Base-by-base conservation (phyloP, 2,329 filamentous ascomycete genomes). In the Microcyclospora pomicola region DNA sequence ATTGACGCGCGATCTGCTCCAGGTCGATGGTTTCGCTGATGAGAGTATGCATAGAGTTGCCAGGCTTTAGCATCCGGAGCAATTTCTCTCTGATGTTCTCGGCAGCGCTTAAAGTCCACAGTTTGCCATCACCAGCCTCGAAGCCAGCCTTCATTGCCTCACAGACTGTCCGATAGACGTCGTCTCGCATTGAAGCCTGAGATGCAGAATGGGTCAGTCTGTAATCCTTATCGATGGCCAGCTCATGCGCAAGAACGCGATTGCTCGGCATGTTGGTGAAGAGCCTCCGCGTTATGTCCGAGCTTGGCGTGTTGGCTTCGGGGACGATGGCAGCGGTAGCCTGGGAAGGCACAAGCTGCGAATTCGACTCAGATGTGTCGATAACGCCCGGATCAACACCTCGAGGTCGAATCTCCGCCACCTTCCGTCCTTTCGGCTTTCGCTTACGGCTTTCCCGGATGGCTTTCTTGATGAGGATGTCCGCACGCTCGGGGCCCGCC, bases 151-250 rank as follows among this genome's bases (percentile, higher is more conserved):
- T 69, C 69, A 85, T 80, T 30, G 71, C 66, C 35, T 68, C 66
- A 49, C 72, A 77, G 46, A 76, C 67, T 46, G 67, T 66, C 36
- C 72, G 64, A 56, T 81, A 63, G 56, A 75, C 54, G 59, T 73
- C 67, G 67, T 77, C 62, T 60, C 75, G 71, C 33, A 67, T 39
- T 42, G 66, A 56, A 67, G 75, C 60, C 6, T n/a, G 14, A 31
- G 12, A n/a, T 68, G 74, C 56, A 66, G 68, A 57, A 34, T 82
- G 77, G 30, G 51, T 45, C 33, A 88, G 77, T 35, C 79, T 75
- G 54, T 80, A 88, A 48, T 85, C 77, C 48, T 76, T 78, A 58
- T 88, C 82, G 47, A 91, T 80, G 7, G 81, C 78, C 33, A 91
- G 63, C 60, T 88, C 83, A 54, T 88, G 83, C 1, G 85, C 77